These are phyloP conservation scores for Amaranthus hypochondriacus DNA, from an alignment of 148 eudicot genomes.

Conservation along the genomic window DNA sequence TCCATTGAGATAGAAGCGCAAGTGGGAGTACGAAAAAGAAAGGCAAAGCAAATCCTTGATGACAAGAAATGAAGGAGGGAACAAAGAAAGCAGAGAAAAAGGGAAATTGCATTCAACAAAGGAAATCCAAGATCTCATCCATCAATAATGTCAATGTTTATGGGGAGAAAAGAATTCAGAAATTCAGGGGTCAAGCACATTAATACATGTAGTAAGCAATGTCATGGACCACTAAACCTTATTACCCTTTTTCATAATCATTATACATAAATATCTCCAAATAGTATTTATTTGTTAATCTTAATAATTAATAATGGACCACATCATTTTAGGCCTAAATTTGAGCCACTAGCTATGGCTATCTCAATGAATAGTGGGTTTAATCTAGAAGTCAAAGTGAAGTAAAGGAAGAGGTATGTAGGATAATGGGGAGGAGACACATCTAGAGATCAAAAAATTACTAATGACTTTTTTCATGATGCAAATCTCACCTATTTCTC, in stretches of 20 bases:
- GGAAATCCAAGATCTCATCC: constrained; percentile 11
- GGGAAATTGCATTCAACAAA: constrained; percentile 24
- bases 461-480: too few relatives aligned
- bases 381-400: constrained; percentile 10
- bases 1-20: too few relatives aligned
- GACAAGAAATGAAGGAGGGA: constrained; percentile 20
- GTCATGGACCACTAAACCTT: constrained; percentile 21
- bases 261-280: neutral
- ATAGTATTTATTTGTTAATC: neutral
- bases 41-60: constrained; percentile 6
- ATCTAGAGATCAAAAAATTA: too few relatives aligned
- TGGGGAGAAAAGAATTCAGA: constrained; percentile 16
- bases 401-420: constrained; percentile 2
- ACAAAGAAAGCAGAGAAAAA: constrained; percentile 25
- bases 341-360: constrained; percentile 24
- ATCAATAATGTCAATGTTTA: constrained; percentile 26
- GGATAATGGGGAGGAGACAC: constrained; percentile 16
- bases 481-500: too few relatives aligned
- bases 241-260: neutral
- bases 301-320: constrained; percentile 7
- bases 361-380: constrained; percentile 13
- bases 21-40: neutral
- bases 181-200: constrained; percentile 32
- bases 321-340: constrained; percentile 22
- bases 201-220: constrained; percentile 10